Evolutionary conservation across 306 rosid species (phyloP), one percentile per base, ranked within the genome.

Genomic region (Gastrolobium bilobum): DNA sequence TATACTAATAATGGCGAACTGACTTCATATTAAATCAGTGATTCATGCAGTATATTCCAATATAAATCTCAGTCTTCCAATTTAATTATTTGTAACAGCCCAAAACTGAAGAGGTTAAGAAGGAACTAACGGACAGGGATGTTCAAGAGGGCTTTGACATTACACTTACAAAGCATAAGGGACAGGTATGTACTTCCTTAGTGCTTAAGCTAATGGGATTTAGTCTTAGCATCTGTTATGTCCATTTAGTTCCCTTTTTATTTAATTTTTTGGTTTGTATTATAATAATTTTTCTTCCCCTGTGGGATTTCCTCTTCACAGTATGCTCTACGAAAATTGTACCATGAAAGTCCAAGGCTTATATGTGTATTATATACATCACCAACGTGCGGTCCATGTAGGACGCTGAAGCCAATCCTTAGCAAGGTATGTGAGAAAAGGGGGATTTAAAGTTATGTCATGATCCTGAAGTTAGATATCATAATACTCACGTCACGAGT

Each of bases 301-400:
- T 40, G 29, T 66, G 42, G 52, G 73, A 11, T 33, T 67, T 74
- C 60, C 61, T 52, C 56, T 79, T 73, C 74, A 70, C 91, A 94
- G 98, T 94, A 92, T 84, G 95, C 97, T 62, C 90, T 94, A 57
- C 93, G 98, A 62, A 94, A 94, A 86, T 80, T 94, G 85, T 92
- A 94, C 89, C 99, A 94, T 72, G 99, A 91, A 78, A 92, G 99
- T 85, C 97, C 97, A 43, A 88, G 99, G 89, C 92, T 92, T 87
- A 92, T 92, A 79, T 92, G 90, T 47, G 99, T 91, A 71, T 80
- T 94, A 68, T 94, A 94, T 81, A 92, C 97, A 0, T 30, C 97
- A 35, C 99, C 99, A 38, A 91, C 92, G 35, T 94, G 97, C 52
- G 99, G 99, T 70, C 99, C 99, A 0, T 94, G 99, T 81, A 87